These are phyloP conservation scores for Infundibulicybe gibba DNA, from an alignment of 768 basidiomycete genomes.

Conservation along the genomic window DNA sequence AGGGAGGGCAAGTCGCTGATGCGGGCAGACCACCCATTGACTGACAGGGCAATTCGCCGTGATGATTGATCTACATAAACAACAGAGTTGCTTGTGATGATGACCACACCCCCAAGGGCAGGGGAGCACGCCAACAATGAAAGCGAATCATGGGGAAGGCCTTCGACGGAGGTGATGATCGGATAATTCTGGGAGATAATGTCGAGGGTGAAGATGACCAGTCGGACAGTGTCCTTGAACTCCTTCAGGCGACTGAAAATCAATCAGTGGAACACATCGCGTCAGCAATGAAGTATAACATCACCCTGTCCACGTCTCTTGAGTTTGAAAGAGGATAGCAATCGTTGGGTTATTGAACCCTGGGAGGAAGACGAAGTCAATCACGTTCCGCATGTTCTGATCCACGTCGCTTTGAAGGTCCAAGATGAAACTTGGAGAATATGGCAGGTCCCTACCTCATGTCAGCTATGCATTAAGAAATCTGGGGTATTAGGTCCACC, in stretches of 20 bases:
- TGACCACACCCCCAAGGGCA: slow-evolving; percentile 76
- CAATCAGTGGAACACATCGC: too few relatives aligned
- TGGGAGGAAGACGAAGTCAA: slow-evolving; percentile 87
- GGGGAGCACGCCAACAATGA: slow-evolving; percentile 66
- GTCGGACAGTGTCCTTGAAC: slow-evolving; percentile 73
- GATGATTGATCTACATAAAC: slow-evolving; percentile 89
- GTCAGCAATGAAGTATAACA: slow-evolving; percentile 19
- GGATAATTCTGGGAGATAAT: slow-evolving; percentile 76
- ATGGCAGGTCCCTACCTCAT: slow-evolving; percentile 74
- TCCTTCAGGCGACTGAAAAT: slow-evolving; percentile 84
- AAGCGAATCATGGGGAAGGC: slow-evolving; percentile 71
- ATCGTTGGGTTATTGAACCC: slow-evolving; percentile 95
- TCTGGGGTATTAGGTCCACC: too few relatives aligned
- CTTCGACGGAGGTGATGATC: slow-evolving; percentile 69
- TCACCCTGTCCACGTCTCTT: slow-evolving; percentile 92
- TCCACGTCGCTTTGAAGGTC: slow-evolving; percentile 76
- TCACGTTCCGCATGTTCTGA: slow-evolving; percentile 74
- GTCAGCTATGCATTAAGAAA: slow-evolving; percentile 5
- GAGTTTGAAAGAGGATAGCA: slow-evolving; percentile 81
- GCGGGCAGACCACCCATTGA: slow-evolving; percentile 84
- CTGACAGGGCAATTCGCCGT: slow-evolving; percentile 63
- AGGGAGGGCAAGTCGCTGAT: slow-evolving; percentile 64
- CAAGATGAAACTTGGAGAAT: slow-evolving; percentile 90
- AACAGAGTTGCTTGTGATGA: slow-evolving; percentile 75
- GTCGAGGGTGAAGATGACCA: slow-evolving; percentile 88